phyloP scores from a whole-genome alignment of 805 yeast species.

The Candida maesae region DNA sequence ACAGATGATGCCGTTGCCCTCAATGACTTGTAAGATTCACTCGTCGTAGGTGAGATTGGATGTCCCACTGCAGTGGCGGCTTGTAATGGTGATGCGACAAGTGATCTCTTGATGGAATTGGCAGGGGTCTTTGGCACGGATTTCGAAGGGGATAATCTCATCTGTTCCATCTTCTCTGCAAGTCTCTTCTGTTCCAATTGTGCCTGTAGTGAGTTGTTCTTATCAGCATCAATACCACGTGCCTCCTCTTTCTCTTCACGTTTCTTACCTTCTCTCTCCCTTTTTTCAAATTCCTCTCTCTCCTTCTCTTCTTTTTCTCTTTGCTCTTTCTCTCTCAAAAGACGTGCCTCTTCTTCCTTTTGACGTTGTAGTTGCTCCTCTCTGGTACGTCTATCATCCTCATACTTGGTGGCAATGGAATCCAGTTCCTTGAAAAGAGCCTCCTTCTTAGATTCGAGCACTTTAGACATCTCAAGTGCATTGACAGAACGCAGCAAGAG shows the following conservation, averaged over 20 bases:
- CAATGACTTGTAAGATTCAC: background rate
- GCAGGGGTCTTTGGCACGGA: background rate
- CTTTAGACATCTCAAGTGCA: constrained; percentile 46
- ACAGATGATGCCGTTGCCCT: background rate
- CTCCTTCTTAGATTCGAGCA: constrained; percentile 31
- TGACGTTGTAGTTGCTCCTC: background rate
- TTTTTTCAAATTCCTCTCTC: background rate
- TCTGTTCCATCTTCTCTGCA: too few species aligned
- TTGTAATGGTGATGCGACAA: background rate
- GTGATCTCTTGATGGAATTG: background rate
- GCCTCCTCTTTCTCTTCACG: too few species aligned
- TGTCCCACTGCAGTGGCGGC: background rate
- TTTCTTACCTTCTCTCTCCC: background rate
- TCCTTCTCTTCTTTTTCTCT: background rate
- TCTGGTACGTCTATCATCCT: constrained; percentile 3
- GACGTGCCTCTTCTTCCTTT: constrained; percentile 1
- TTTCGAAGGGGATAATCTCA: background rate
- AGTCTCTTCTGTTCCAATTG: background rate
- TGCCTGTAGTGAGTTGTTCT: background rate
- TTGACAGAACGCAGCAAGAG: constrained; percentile 55
- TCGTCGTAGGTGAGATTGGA: background rate
- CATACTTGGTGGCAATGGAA: constrained; percentile 3
- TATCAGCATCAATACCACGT: background rate
- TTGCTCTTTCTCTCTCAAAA: background rate
- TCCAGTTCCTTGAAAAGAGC: constrained; percentile 19